Evolutionary conservation across 148 eudicot species (phyloP), one percentile per base, ranked within the genome.

Genomic region (Chenopodium suecicum): DNA sequence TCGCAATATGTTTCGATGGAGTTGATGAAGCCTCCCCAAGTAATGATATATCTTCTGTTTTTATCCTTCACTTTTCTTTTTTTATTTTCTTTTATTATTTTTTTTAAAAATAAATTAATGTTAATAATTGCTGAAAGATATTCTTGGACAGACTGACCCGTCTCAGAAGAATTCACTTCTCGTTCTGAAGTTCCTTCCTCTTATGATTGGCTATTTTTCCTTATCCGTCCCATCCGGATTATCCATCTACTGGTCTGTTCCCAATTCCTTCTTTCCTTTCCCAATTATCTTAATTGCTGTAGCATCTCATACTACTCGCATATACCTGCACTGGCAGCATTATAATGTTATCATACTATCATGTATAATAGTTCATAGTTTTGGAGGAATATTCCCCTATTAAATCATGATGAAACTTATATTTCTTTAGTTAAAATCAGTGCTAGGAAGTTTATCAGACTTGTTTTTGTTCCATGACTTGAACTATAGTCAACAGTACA

Each of bases 191-290:
- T 92, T 96, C 87, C 97, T 96, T 67, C 99, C 99, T 6, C 91
- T 96, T 52, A 96, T 96, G 99, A 96, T 96, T 87, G 99, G 99
- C 80, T 96, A 96, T 89, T 96, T 96, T 86, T 88, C 99, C 27
- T 82, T 96, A 84, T 94, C 99, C 52, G 99, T 96, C 70, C 99
- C 99, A 67, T 94, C 99, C 65, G 99, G 99, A 86, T 86, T 96
- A 81, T 91, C 99, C 80, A 94, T 96, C 78, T 96, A 96, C 85
- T 96, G 99, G 99, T 92, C 67, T 75, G 89, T 88, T 81, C 78
- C 75, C 76, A 64, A 76, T 52, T 76, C 60, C 72, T 77, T 52
- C 64, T 77, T 52, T 75, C 67, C 27, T 16, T 50, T 20, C 76
- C 69, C 17, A 50, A 32, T 78, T 54, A 74, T 78, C n/a, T 44